Percentiles rank a stretch among this genome's conserved stretches.
Conservation (phyloP, 768 basidiomycete species). For the Butyriboletus loyo region DNA sequence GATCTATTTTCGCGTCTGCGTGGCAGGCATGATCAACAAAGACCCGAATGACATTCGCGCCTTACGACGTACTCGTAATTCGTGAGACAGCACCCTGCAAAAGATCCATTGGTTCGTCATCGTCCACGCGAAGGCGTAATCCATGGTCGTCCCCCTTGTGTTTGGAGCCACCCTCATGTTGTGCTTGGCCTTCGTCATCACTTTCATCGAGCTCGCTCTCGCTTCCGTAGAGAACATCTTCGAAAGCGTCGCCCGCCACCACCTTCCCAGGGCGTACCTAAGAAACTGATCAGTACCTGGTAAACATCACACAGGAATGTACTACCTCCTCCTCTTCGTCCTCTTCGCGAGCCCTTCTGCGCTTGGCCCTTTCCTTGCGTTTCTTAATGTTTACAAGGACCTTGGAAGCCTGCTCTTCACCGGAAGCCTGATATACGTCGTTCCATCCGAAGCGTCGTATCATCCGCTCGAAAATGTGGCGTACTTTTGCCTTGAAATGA, state of each 20-base stretch:
- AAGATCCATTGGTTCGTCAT: constrained; percentile 94
- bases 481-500: constrained; percentile 95
- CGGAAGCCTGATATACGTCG: constrained; percentile 69
- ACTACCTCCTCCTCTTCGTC: constrained; percentile 56
- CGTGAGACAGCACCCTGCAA: constrained; percentile 74
- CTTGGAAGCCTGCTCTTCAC: constrained; percentile 80
- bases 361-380: constrained; percentile 89
- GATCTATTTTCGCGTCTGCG: constrained; percentile 44
- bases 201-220: constrained; percentile 85
- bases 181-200: constrained; percentile 50
- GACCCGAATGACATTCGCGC: neutral
- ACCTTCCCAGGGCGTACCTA: constrained; percentile 48
- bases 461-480: constrained; percentile 96
- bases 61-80: constrained; percentile 62
- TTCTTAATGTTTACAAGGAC: constrained; percentile 94
- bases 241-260: constrained; percentile 83
- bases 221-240: constrained; percentile 95
- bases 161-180: constrained; percentile 33
- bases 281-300: constrained; percentile 6
- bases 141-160: constrained; percentile 40
- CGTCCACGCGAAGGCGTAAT: constrained; percentile 76
- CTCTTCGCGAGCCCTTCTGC: constrained; percentile 66
- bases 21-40: constrained; percentile 4
- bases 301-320: neutral
- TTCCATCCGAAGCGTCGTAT: constrained; percentile 88